Base-by-base conservation (phyloP, 2,329 filamentous ascomycete genomes). In the Scytalidium lignicola region DNA sequence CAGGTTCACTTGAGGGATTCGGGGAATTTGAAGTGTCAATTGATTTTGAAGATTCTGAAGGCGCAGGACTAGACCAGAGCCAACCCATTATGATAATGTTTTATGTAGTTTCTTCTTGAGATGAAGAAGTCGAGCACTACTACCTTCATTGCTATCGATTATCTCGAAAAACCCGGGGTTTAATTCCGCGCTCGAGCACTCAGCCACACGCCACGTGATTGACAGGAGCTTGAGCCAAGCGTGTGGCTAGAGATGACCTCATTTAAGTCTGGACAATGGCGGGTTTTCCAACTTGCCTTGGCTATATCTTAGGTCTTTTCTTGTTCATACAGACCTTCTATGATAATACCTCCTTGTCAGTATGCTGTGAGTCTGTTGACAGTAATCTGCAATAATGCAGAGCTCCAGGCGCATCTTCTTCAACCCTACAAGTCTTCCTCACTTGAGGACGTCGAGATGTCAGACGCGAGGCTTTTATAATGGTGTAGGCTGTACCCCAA, bases 71-170 rank as follows among this genome's bases (percentile, higher is more conserved):
- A 51, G 75, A 70, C 78, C 79, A 84, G 53, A 82, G 69, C 81
- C 81, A 85, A 56, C 79, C 80, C 81, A 85, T 85, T 54, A 48
- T 69, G 58, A 55, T 39, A 26, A 17, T 29, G 37, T 42, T 37
- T 8, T 15, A 5, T 37, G 5, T 37, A 13, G 26, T 7, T 7
- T 28, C 13, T 37, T 37, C n/a, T 37, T 17, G 32, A 37, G 15
- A n/a, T n/a, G 32, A 37, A 8, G 32, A 13, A 17, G 15, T 17
- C 15, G 15, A 37, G n/a, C 22, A 28, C 21, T 10, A 28, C 17
- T 17, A 12, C 9, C 21, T 23, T 28, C 10, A 20, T 28, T 10
- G 28, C 22, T 9, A 44, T 28, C 42, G 26, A 44, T 44, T 28
- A 43, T 13, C 7, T 37, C 6, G 32, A 37, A 37, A 37, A 37